These are phyloP conservation scores for Mortierella alpina DNA, from an alignment of 192 early-diverging fungal species.

Conservation along the genomic window DNA sequence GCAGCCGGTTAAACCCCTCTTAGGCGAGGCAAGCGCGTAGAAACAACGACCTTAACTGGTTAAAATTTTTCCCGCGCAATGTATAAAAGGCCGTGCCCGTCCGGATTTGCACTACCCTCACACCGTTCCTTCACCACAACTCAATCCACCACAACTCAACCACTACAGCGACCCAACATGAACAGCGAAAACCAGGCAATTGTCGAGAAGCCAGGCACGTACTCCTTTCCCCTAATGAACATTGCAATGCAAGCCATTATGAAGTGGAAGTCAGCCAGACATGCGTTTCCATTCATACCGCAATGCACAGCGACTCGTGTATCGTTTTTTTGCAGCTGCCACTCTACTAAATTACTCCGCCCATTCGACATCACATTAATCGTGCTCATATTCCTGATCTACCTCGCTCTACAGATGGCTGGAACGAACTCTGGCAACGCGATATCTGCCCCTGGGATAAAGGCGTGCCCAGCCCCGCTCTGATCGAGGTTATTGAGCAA, in stretches of 20 bases:
- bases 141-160: neutral
- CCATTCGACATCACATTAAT: neutral
- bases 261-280: too few species aligned
- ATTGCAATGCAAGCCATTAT: too few species aligned
- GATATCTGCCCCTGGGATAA: constrained; percentile 63
- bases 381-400: neutral
- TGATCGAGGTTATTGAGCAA: constrained; percentile 60
- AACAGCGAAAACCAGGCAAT: constrained; percentile 21
- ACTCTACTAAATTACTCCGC: neutral
- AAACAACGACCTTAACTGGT: neutral
- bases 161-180: constrained; percentile 4
- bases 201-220: constrained; percentile 22
- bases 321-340: too few species aligned
- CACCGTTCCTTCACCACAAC: neutral
- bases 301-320: too few species aligned
- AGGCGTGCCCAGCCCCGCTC: constrained; percentile 57
- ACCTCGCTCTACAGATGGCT: constrained; percentile 22
- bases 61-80: neutral
- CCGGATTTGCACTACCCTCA: neutral
- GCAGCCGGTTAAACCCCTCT: too few species aligned
- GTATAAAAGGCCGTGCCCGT: neutral
- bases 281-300: too few species aligned
- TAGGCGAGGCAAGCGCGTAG: too few species aligned
- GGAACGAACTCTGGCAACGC: constrained; percentile 59
- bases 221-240: neutral